Evolutionary conservation across 495 filamentous ascomycete genomes (phyloP).

Genomic region (Hypoxylon perforatum): DNA sequence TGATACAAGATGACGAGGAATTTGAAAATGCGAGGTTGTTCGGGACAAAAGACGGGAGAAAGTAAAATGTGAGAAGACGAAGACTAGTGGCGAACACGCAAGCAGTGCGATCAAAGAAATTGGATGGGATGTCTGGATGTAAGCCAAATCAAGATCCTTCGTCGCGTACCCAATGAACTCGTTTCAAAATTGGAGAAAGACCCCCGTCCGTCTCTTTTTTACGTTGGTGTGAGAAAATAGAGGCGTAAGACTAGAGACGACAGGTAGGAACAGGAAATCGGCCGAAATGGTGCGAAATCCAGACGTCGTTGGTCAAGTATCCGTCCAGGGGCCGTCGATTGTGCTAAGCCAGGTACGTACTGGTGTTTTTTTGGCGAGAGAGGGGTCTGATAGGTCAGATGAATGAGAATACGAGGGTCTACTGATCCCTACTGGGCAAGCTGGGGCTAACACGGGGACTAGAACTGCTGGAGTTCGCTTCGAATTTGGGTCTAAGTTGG

Average conservation of each 20-base stretch:
- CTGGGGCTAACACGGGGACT: conserved; percentile 9
- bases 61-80: conserved; percentile 1
- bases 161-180: conserved; percentile 29
- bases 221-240: conserved; percentile 20
- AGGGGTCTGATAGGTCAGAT: conserved; percentile 20
- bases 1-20: conserved; percentile 24
- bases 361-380: neutral
- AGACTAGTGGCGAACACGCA: conserved; percentile 30
- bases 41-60: conserved; percentile 8
- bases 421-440: too few species aligned
- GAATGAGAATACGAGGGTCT: conserved; percentile 18
- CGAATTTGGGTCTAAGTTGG: conserved; percentile 8
- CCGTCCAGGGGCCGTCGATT: too few species aligned
- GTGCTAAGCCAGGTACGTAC: conserved; percentile 12
- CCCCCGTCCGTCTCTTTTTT: conserved; percentile 14
- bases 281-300: conserved; percentile 1
- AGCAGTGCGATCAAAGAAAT: conserved; percentile 22
- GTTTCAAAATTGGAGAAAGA: conserved; percentile 35
- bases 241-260: conserved; percentile 31
- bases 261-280: conserved; percentile 21
- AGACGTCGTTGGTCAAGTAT: too few species aligned
- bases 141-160: conserved; percentile 30
- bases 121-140: conserved; percentile 19
- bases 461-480: neutral
- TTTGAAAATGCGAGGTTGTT: conserved; percentile 4